Percentiles rank a stretch among this genome's conserved stretches.
These are phyloP conservation scores for Baorangia bicolor DNA, from an alignment of 768 basidiomycete species.

Conservation along the genomic window DNA sequence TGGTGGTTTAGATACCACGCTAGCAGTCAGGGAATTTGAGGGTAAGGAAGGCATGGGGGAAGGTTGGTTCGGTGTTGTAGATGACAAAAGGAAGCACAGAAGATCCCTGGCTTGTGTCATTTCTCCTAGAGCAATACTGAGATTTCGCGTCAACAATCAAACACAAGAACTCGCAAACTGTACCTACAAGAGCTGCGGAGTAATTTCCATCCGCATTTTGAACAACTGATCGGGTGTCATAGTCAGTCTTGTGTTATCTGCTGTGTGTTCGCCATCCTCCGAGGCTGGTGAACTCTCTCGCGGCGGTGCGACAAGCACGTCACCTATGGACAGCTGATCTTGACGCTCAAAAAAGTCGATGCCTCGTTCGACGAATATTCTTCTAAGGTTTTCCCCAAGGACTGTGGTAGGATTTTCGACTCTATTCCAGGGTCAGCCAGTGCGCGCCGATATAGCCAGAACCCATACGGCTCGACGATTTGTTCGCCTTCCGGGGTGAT, in stretches of 20 bases:
- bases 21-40: conserved; percentile 51
- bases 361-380: conserved; percentile 75
- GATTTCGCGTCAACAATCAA: conserved; percentile 15
- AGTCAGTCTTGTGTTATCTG: conserved; percentile 33
- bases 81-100: conserved; percentile 54
- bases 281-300: conserved; percentile 25
- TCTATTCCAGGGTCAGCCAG: conserved; percentile 34
- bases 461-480: conserved; percentile 68
- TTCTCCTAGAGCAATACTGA: conserved; percentile 73
- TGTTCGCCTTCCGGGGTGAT: conserved; percentile 68
- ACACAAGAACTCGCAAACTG: not conserved
- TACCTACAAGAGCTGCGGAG: conserved; percentile 73
- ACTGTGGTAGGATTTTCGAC: conserved; percentile 55
- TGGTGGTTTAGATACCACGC: conserved; percentile 64
- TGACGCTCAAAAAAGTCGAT: conserved; percentile 68
- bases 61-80: conserved; percentile 37
- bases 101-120: conserved; percentile 77
- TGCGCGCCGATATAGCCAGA: not conserved
- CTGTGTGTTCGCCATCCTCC: conserved; percentile 31
- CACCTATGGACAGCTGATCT: conserved; percentile 25
- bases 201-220: conserved; percentile 70
- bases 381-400: conserved; percentile 63
- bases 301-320: conserved; percentile 23
- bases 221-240: conserved; percentile 76
- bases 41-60: conserved; percentile 30